phyloP scores from a whole-genome alignment of 768 basidiomycete species.

The Goffeauzyma gilvescens region DNA sequence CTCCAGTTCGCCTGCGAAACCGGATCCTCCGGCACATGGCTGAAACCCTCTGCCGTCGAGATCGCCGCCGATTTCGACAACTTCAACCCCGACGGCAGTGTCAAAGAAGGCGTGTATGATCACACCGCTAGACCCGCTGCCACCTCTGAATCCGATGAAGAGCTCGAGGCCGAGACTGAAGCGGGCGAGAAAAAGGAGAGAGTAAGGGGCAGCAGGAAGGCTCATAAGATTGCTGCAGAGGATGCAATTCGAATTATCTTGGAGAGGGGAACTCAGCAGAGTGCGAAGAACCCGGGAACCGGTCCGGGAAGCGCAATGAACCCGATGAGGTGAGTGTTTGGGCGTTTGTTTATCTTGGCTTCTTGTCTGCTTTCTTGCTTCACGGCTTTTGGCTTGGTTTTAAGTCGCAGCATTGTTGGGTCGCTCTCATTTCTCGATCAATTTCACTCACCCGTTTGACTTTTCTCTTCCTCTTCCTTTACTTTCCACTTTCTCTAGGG shows the following conservation, averaged over 20 bases:
- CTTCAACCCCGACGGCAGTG: slow-evolving; percentile 8
- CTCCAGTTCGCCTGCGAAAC: slow-evolving; percentile 9
- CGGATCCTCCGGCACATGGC: slow-evolving; percentile 8
- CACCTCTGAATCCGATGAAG: no score
- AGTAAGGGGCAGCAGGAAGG: slow-evolving; percentile 6
- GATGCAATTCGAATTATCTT: slow-evolving; percentile 4
- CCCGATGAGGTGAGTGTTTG: neutral
- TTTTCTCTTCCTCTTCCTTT: no score
- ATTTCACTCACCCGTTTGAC: neutral
- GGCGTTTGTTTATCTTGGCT: no score
- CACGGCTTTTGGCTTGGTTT: no score
- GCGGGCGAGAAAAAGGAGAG: slow-evolving; percentile 1
- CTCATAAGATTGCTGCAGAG: slow-evolving; percentile 6
- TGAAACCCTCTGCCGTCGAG: slow-evolving; percentile 9
- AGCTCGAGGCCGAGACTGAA: slow-evolving; percentile 1
- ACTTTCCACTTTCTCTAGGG: no score
- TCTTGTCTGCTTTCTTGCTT: no score
- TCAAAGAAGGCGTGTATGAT: slow-evolving; percentile 4
- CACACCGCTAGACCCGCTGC: slow-evolving; percentile 4
- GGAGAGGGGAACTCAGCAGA: slow-evolving; percentile 4
- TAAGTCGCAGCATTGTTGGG: no score
- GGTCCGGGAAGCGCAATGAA: slow-evolving; percentile 10
- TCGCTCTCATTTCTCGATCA: neutral
- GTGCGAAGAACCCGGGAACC: slow-evolving; percentile 8
- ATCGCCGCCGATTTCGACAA: slow-evolving; percentile 10